Percentiles rank a stretch among this genome's conserved stretches.
phyloP scores from a whole-genome alignment of 1,284 basidiomycete genomes.

The Laetiporus sulphureus region DNA sequence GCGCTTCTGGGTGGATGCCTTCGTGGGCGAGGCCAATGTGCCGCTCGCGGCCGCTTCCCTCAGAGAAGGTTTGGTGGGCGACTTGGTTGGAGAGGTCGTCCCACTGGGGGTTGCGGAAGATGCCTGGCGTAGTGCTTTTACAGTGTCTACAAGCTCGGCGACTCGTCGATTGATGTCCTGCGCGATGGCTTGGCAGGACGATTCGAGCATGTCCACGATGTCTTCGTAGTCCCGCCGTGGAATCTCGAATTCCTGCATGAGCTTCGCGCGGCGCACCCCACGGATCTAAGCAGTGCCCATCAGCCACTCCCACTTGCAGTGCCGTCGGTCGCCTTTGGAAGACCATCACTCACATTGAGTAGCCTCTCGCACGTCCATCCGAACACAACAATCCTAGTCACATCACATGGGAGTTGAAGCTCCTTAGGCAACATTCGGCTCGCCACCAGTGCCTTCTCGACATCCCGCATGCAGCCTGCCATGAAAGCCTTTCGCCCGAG shows the following conservation, averaged over 20 bases:
- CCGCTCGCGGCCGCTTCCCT: slow-evolving; percentile 1
- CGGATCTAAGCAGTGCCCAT: slow-evolving; percentile 8
- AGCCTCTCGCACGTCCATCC: slow-evolving; percentile 16
- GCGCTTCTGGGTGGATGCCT: slow-evolving; percentile 23
- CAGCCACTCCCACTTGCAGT: too few species aligned
- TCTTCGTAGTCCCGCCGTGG: slow-evolving; percentile 15
- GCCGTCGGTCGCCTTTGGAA: too few species aligned
- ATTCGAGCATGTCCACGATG: slow-evolving; percentile 15
- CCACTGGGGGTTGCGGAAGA: too few species aligned
- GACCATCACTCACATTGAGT: slow-evolving; percentile 11
- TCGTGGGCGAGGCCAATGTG: slow-evolving; percentile 12
- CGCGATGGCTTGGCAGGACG: slow-evolving; percentile 12
- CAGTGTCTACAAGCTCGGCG: slow-evolving; percentile 5
- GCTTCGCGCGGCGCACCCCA: slow-evolving; percentile 7
- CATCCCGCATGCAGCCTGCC: slow-evolving; percentile 15
- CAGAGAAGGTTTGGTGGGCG: slow-evolving; percentile 14
- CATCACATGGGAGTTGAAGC: slow-evolving; percentile 13
- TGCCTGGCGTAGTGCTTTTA: too few species aligned
- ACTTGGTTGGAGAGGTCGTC: neutral
- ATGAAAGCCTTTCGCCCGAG: slow-evolving; percentile 14
- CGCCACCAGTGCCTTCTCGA: slow-evolving; percentile 16
- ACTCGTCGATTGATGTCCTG: slow-evolving; percentile 10
- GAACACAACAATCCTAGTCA: slow-evolving; percentile 19
- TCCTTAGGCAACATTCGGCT: slow-evolving; percentile 14
- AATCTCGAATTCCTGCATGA: slow-evolving; percentile 11